Evolutionary conservation across 768 basidiomycete species (phyloP).

Genomic region (Serendipita indica): DNA sequence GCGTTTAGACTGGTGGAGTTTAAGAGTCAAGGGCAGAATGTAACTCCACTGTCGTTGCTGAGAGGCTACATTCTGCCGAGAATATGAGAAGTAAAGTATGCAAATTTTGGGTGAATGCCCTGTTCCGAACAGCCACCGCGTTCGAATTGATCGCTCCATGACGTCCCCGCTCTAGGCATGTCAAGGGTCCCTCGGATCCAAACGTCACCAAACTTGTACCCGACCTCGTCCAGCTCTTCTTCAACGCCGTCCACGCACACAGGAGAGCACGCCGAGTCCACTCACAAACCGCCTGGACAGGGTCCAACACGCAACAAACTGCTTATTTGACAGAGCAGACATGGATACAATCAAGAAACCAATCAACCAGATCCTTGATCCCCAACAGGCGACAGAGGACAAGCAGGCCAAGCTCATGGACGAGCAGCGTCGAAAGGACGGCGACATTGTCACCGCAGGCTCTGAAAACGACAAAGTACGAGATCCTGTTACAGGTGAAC

Average conservation of each 20-base stretch:
- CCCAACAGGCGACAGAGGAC: neutral
- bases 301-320: neutral
- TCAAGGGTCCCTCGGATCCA: neutral
- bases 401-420: neutral
- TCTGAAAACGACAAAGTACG: neutral
- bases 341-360: neutral
- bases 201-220: neutral
- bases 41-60: neutral
- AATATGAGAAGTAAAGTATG: neutral
- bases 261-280: neutral
- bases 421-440: neutral
- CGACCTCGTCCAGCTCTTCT: neutral
- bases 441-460: neutral
- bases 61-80: too few species aligned
- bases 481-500: slow-evolving; percentile 10
- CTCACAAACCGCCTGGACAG: neutral
- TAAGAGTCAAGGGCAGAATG: neutral
- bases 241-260: neutral
- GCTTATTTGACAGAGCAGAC: neutral
- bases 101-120: neutral
- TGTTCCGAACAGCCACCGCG: slow-evolving; percentile 5
- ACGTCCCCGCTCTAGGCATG: too few species aligned
- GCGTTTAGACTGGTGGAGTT: neutral
- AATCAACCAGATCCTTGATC: neutral
- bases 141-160: neutral